Percentiles rank a stretch among this genome's conserved stretches.
Evolutionary conservation across 2,329 filamentous ascomycete species (phyloP).

Genomic region (Septoria linicola): DNA sequence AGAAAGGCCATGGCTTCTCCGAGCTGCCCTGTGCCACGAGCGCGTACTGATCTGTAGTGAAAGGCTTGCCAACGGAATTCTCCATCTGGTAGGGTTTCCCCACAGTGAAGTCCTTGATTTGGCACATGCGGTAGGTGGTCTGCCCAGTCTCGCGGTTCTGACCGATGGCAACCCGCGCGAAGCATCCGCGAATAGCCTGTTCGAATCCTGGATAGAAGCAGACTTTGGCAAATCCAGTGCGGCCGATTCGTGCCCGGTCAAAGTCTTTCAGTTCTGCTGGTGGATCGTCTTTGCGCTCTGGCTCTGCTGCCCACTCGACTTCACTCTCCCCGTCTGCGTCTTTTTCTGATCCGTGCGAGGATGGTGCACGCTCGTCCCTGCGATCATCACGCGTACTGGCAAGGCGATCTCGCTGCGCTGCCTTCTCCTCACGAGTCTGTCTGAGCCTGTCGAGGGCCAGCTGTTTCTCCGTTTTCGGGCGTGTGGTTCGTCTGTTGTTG

Average conservation of each 20-base stretch:
- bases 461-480: constrained; percentile 44
- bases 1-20: constrained; percentile 83
- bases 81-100: constrained; percentile 83
- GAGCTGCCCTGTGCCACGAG: constrained; percentile 78
- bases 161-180: constrained; percentile 79
- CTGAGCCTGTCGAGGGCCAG: constrained; percentile 73
- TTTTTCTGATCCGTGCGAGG: constrained; percentile 44
- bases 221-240: constrained; percentile 82
- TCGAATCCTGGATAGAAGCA: constrained; percentile 94
- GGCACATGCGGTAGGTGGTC: constrained; percentile 81
- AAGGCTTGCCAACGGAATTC: constrained; percentile 68
- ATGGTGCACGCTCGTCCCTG: constrained; percentile 48
- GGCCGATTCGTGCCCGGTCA: constrained; percentile 77
- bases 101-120: constrained; percentile 79
- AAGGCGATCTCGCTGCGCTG: constrained; percentile 49
- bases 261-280: constrained; percentile 76
- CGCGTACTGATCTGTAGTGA: constrained; percentile 84
- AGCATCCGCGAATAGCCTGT: constrained; percentile 76
- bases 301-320: constrained; percentile 68
- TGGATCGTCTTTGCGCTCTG: constrained; percentile 56
- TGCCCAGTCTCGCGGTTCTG: constrained; percentile 66
- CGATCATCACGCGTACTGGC: constrained; percentile 41
- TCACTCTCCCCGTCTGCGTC: constrained; percentile 75
- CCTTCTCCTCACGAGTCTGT: constrained; percentile 60
- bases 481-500: constrained; percentile 63